Conservation (phyloP, 164 flowering plant genomes). For the Nelumbo lutea region DNA sequence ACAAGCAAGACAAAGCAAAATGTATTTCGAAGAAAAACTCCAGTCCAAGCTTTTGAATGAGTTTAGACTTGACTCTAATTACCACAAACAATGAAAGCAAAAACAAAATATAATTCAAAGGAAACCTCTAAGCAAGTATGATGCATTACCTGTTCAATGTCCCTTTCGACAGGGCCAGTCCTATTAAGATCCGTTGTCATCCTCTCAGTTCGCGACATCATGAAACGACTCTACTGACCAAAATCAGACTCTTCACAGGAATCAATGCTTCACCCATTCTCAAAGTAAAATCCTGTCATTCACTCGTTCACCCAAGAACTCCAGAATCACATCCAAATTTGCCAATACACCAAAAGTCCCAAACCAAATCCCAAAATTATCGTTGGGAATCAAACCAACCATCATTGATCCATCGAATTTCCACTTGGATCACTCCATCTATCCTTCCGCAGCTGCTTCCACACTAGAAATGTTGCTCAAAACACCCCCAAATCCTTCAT, state of each 20-base stretch:
- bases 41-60: background rate
- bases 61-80: background rate
- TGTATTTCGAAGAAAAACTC: background rate
- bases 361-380: slow-evolving; percentile 14
- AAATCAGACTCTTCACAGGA: slow-evolving; percentile 14
- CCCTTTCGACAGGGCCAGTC: slow-evolving; percentile 67
- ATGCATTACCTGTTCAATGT: slow-evolving; percentile 66
- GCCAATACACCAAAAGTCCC: slow-evolving; percentile 4
- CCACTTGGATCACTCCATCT: background rate
- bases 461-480: background rate
- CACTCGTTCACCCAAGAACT: slow-evolving; percentile 17
- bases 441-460: background rate
- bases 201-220: slow-evolving; percentile 48
- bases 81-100: background rate
- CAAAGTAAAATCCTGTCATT: slow-evolving; percentile 31
- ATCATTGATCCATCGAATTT: slow-evolving; percentile 7
- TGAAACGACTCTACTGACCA: slow-evolving; percentile 11
- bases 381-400: slow-evolving; percentile 4
- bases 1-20: no score
- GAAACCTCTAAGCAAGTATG: background rate
- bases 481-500: background rate
- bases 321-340: slow-evolving; percentile 12
- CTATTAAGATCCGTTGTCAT: slow-evolving; percentile 65
- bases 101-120: background rate
- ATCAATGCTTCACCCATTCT: slow-evolving; percentile 27